These are phyloP conservation scores for Sphagnum fallax DNA, from an alignment of 228 moss, liverwort and hornwort genomes.

Conservation along the genomic window DNA sequence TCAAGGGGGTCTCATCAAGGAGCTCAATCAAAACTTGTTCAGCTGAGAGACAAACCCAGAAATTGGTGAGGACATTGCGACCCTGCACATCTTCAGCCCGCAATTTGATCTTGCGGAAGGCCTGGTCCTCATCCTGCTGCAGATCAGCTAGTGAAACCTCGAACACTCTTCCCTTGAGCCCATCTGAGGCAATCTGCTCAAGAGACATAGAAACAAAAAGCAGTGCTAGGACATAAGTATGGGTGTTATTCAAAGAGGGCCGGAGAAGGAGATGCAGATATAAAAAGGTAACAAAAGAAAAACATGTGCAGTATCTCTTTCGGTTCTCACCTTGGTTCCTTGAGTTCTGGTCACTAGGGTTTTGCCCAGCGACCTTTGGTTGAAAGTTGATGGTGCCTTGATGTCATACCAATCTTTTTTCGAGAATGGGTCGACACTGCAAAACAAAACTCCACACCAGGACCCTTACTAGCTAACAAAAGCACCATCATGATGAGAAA, in stretches of 20 bases:
- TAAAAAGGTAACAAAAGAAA: too few species aligned
- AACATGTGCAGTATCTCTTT: too few species aligned
- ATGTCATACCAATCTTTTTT: conserved; percentile 97
- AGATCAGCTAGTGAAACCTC: conserved; percentile 81
- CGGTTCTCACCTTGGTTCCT: conserved; percentile 58
- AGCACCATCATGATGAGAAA: too few species aligned
- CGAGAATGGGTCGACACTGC: conserved; percentile 76
- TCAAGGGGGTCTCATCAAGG: too few species aligned
- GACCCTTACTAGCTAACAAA: not conserved
- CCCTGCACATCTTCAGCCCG: conserved; percentile 73
- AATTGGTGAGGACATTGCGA: conserved; percentile 70
- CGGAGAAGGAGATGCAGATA: too few species aligned
- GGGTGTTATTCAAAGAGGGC: too few species aligned
- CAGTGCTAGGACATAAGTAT: too few species aligned
- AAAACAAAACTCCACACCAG: not conserved
- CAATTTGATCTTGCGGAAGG: conserved; percentile 70
- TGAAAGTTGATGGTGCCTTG: conserved; percentile 81
- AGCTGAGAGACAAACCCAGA: conserved; percentile 37
- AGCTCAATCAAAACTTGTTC: too few species aligned
- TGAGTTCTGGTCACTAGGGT: conserved; percentile 83
- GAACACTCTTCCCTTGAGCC: conserved; percentile 85
- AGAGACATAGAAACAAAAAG: not conserved
- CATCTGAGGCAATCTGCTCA: conserved; percentile 78
- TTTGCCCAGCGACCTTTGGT: conserved; percentile 74
- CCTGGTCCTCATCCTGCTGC: conserved; percentile 74